Evolutionary conservation across 2,329 filamentous ascomycete species (phyloP).

Genomic region (Penicillium sp.): DNA sequence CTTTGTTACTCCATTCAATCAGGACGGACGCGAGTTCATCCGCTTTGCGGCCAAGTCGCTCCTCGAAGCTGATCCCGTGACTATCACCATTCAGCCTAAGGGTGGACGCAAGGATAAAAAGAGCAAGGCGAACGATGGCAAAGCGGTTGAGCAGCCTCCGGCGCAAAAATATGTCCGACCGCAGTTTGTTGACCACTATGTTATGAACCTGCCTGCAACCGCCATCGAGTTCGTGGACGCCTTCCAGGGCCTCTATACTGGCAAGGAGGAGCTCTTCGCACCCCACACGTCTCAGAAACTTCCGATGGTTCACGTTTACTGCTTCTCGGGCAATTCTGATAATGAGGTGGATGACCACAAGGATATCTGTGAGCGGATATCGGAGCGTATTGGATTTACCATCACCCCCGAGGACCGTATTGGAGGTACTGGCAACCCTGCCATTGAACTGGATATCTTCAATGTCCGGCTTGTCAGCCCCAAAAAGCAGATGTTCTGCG

Average conservation of each 20-base stretch:
- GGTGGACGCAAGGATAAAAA: slow-evolving; percentile 26
- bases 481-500: slow-evolving; percentile 96
- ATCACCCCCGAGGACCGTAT: slow-evolving; percentile 60
- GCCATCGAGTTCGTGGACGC: slow-evolving; percentile 80
- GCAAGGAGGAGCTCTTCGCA: slow-evolving; percentile 66
- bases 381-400: slow-evolving; percentile 60
- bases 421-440: slow-evolving; percentile 59
- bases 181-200: slow-evolving; percentile 82
- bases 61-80: slow-evolving; percentile 53
- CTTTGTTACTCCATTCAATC: slow-evolving; percentile 78
- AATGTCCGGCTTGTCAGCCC: slow-evolving; percentile 87
- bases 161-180: slow-evolving; percentile 53
- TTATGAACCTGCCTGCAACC: slow-evolving; percentile 95
- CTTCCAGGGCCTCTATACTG: slow-evolving; percentile 81
- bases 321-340: slow-evolving; percentile 82
- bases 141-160: slow-evolving; percentile 37
- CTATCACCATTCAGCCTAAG: slow-evolving; percentile 56
- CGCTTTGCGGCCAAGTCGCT: slow-evolving; percentile 65
- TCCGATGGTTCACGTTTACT: slow-evolving; percentile 90
- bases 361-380: slow-evolving; percentile 70
- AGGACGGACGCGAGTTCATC: slow-evolving; percentile 83
- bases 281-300: slow-evolving; percentile 64
- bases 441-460: slow-evolving; percentile 59
- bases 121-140: slow-evolving; percentile 26
- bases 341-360: slow-evolving; percentile 64